phyloP scores from a whole-genome alignment of 768 basidiomycete genomes.

The Megacollybia marginata region DNA sequence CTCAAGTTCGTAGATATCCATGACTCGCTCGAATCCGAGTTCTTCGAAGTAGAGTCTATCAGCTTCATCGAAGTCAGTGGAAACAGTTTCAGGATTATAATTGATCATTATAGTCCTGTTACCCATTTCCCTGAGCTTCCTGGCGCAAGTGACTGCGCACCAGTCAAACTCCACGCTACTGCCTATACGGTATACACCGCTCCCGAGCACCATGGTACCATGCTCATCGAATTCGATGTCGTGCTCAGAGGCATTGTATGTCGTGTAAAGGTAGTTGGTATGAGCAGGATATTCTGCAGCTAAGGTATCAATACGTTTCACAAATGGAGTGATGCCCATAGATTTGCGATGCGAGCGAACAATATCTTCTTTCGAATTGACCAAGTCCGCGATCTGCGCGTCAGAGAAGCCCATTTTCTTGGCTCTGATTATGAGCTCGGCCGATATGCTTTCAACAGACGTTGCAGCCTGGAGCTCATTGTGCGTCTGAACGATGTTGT shows the following conservation, averaged over 20 bases:
- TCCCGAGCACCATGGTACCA: constrained; percentile 98
- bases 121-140: constrained; percentile 87
- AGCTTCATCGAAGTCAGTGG: constrained; percentile 99
- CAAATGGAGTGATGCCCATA: constrained; percentile 87
- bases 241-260: constrained; percentile 94
- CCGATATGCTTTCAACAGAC: constrained; percentile 60
- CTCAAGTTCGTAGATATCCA: constrained; percentile 99
- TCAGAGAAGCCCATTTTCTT: constrained; percentile 97
- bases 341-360: constrained; percentile 86
- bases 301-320: constrained; percentile 98
- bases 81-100: constrained; percentile 99
- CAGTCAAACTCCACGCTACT: constrained; percentile 99
- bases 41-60: constrained; percentile 98
- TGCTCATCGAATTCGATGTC: constrained; percentile 94
- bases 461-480: constrained; percentile 63
- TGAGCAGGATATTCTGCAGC: constrained; percentile 98
- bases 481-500: constrained; percentile 93
- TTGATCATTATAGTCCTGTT: constrained; percentile 98
- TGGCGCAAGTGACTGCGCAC: constrained; percentile 99
- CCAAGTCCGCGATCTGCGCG: constrained; percentile 79
- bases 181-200: constrained; percentile 97
- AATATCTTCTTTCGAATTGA: constrained; percentile 62
- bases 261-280: constrained; percentile 99
- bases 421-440: constrained; percentile 76
- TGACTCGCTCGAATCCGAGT: constrained; percentile 94